Conservation (phyloP, 1,284 basidiomycete genomes). For the Coniferiporia sulphurascens region DNA sequence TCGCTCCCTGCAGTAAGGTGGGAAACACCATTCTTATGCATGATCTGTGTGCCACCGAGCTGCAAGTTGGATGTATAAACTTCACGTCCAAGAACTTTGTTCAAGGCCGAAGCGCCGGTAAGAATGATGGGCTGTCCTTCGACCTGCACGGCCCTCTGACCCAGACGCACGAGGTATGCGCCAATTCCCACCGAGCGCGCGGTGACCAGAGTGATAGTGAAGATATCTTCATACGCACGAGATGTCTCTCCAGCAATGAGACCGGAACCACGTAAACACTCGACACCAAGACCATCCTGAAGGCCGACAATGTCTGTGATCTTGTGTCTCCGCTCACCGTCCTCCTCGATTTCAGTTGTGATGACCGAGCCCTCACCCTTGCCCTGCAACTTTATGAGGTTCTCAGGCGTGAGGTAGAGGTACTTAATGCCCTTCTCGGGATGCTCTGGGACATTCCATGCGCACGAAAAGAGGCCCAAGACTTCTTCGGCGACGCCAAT, state of each 20-base stretch:
- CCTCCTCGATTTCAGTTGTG: conserved; percentile 80
- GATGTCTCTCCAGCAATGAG: conserved; percentile 99
- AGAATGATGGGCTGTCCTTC: conserved; percentile 99
- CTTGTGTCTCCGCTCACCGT: conserved; percentile 87
- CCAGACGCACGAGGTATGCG: conserved; percentile 96
- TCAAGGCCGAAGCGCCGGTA: conserved; percentile 94
- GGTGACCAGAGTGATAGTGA: conserved; percentile 98
- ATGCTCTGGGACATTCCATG: conserved; percentile 78
- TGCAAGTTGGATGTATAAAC: conserved; percentile 99
- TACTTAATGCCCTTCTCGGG: conserved; percentile 98
- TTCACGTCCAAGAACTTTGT: conserved; percentile 98
- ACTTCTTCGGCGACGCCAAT: conserved; percentile 95
- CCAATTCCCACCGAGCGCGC: conserved; percentile 99
- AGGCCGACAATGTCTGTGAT: conserved; percentile 96
- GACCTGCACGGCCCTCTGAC: conserved; percentile 97
- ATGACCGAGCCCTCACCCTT: conserved; percentile 76
- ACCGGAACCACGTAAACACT: conserved; percentile 93
- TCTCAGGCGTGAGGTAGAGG: conserved; percentile 89
- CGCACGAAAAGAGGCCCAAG: conserved; percentile 84
- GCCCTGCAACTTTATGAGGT: conserved; percentile 78
- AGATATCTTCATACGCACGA: conserved; percentile 97
- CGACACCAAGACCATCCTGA: conserved; percentile 97
- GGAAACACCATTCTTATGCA: conserved; percentile 99
- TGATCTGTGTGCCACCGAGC: conserved; percentile 98
- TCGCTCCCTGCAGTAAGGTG: conserved; percentile 95